Percentiles rank a stretch among this genome's conserved stretches.
phyloP scores from a whole-genome alignment of 805 yeast genomes.

The Candida ortonii region DNA sequence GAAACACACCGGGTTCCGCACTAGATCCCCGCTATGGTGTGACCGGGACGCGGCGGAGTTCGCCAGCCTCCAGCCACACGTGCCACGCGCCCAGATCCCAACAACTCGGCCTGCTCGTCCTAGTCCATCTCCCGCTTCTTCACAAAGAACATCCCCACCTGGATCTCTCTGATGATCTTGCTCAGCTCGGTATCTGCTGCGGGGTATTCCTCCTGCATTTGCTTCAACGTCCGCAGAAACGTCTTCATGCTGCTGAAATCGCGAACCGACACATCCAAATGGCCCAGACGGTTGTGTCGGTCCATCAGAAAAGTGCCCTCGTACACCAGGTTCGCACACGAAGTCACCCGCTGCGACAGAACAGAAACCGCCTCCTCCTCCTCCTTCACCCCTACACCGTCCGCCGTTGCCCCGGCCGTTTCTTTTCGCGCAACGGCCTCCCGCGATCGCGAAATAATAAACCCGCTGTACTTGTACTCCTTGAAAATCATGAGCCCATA shows the following conservation, averaged over 20 bases:
- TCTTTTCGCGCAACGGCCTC: slow-evolving; percentile 1
- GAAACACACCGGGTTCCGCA: no score
- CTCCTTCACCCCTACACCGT: slow-evolving; percentile 15
- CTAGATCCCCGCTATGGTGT: no score
- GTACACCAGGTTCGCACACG: slow-evolving; percentile 16
- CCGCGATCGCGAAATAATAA: no score
- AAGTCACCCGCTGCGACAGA: slow-evolving; percentile 14
- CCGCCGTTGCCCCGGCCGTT: slow-evolving; percentile 8
- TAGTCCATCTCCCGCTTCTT: slow-evolving; percentile 55
- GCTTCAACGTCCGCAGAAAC: slow-evolving; percentile 29
- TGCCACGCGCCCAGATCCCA: no score
- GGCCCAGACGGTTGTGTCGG: slow-evolving; percentile 11
- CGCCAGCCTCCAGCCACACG: no score
- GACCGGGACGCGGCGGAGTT: no score
- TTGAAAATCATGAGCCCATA: slow-evolving; percentile 55
- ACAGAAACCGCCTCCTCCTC: slow-evolving; percentile 16
- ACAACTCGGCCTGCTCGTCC: no score
- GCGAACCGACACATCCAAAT: slow-evolving; percentile 14
- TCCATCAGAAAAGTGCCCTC: slow-evolving; percentile 20
- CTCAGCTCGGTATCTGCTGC: slow-evolving; percentile 22
- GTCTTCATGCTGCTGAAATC: slow-evolving; percentile 34
- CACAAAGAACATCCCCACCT: slow-evolving; percentile 48
- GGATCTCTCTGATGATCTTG: slow-evolving; percentile 41
- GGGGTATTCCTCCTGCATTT: slow-evolving; percentile 11
- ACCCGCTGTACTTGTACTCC: slow-evolving; percentile 32